A percentile compares a stretch with the other conserved stretches of the same genome.
phyloP scores from a whole-genome alignment of 2,329 filamentous ascomycete genomes.

The Monosporascus sp. region DNA sequence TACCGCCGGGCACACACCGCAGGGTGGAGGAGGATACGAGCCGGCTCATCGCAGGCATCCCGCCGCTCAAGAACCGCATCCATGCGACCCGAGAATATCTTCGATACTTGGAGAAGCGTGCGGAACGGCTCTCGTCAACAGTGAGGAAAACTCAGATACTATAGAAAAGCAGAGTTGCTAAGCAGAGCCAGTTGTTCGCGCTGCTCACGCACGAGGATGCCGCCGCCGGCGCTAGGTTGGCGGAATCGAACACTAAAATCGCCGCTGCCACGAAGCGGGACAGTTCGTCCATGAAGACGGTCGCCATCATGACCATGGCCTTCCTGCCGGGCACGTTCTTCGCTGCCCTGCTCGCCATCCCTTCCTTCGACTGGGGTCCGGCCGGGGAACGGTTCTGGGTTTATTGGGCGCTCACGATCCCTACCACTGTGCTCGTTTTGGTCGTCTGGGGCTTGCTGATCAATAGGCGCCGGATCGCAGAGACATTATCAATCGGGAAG shows the following conservation, averaged over 20 bases:
- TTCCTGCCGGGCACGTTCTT: slow-evolving; percentile 31
- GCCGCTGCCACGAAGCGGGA: not conserved
- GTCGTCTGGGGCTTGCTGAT: not conserved
- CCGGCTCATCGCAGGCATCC: not conserved
- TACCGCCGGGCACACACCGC: not conserved
- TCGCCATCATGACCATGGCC: slow-evolving; percentile 27
- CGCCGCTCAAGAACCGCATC: not conserved
- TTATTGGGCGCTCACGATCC: not conserved
- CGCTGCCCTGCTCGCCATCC: slow-evolving; percentile 3
- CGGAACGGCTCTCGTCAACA: not conserved
- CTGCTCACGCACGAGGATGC: slow-evolving; percentile 1
- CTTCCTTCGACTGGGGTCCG: slow-evolving; percentile 1
- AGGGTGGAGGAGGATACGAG: not conserved
- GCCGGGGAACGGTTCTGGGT: not conserved
- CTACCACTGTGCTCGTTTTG: not conserved
- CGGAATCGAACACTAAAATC: not conserved
- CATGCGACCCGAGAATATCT: not conserved
- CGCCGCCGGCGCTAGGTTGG: not conserved
- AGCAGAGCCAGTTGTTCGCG: not conserved
- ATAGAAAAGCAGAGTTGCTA: too few species aligned
- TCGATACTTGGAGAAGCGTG: not conserved
- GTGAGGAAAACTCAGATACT: not conserved
- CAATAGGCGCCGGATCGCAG: not conserved
- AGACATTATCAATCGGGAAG: not conserved
- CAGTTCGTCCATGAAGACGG: slow-evolving; percentile 21